A percentile compares a stretch with the other conserved stretches of the same genome.
phyloP scores from a whole-genome alignment of 1,139 yeast genomes.

The Yamadazyma kanchanaburiensis region DNA sequence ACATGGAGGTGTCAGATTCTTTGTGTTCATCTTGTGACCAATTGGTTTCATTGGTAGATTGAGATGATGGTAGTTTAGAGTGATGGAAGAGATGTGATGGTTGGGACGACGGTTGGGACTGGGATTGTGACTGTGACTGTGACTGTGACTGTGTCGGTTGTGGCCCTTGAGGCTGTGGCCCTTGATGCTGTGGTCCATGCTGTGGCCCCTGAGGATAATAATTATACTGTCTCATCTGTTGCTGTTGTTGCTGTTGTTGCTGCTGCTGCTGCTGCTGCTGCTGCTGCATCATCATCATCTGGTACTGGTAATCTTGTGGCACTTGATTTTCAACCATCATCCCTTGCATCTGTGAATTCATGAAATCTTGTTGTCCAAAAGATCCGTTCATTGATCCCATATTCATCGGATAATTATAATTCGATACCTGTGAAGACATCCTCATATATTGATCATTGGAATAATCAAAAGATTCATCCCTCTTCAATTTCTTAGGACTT shows the following conservation, averaged over 20 bases:
- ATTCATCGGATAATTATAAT: conserved; percentile 10
- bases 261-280: conserved; percentile 21
- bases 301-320: conserved; percentile 27
- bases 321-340: too few relatives aligned
- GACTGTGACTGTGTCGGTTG: too few relatives aligned
- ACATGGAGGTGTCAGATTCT: conserved; percentile 44
- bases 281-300: conserved; percentile 20
- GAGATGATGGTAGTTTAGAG: conserved; percentile 33
- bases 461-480: conserved; percentile 15
- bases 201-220: conserved; percentile 11
- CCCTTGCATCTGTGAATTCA: too few relatives aligned
- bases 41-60: conserved; percentile 43
- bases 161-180: conserved; percentile 9
- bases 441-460: conserved; percentile 6
- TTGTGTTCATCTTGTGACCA: conserved; percentile 48
- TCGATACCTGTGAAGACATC: conserved; percentile 14
- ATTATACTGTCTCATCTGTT: conserved; percentile 7
- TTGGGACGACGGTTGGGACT: too few relatives aligned
- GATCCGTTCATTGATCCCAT: neutral
- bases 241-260: conserved; percentile 14
- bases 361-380: conserved; percentile 1
- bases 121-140: too few relatives aligned
- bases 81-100: conserved; percentile 20
- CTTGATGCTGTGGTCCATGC: conserved; percentile 13
- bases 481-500: conserved; percentile 34